phyloP scores from a whole-genome alignment of 192 early-diverging fungal species.

The Gonapodya sp. region DNA sequence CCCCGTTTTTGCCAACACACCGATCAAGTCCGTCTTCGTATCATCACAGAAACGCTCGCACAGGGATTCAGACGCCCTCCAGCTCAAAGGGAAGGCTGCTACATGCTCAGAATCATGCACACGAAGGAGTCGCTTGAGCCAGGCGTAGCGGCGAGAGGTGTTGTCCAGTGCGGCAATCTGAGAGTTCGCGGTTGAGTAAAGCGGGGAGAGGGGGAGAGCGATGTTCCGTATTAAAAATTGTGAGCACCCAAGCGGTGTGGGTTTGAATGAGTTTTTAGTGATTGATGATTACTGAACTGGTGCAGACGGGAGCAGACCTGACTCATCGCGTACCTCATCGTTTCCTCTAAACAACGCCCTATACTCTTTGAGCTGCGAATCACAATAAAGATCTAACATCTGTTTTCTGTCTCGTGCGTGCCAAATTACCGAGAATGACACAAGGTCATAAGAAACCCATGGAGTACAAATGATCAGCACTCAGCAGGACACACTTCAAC shows the following conservation, averaged over 20 bases:
- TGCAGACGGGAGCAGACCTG: too few relatives aligned
- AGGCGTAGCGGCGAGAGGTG: slow-evolving; percentile 80
- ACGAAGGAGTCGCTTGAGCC: slow-evolving; percentile 82
- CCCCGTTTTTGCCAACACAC: slow-evolving; percentile 46
- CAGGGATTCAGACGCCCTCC: slow-evolving; percentile 64
- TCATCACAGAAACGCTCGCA: slow-evolving; percentile 72
- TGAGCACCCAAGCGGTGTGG: too few relatives aligned
- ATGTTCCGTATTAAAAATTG: too few relatives aligned
- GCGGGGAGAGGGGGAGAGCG: background rate
- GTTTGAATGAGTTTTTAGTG: too few relatives aligned
- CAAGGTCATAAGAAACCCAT: too few relatives aligned
- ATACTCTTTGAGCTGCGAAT: slow-evolving; percentile 74
- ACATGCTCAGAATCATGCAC: slow-evolving; percentile 84
- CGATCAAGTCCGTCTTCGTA: slow-evolving; percentile 62
- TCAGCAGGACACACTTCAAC: too few relatives aligned
- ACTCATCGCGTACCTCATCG: slow-evolving; percentile 39
- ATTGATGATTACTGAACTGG: too few relatives aligned
- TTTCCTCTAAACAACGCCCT: slow-evolving; percentile 62
- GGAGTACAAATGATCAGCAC: too few relatives aligned
- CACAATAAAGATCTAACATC: slow-evolving; percentile 71
- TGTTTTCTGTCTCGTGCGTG: slow-evolving; percentile 26
- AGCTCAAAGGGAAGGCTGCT: slow-evolving; percentile 64
- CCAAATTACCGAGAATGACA: too few relatives aligned
- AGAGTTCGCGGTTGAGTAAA: slow-evolving; percentile 21
- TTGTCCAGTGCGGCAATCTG: slow-evolving; percentile 78